A percentile compares a stretch with the other conserved stretches of the same genome.
Conservation (phyloP, 192 early-diverging fungal species). For the Phycomyces blakesleeanus region DNA sequence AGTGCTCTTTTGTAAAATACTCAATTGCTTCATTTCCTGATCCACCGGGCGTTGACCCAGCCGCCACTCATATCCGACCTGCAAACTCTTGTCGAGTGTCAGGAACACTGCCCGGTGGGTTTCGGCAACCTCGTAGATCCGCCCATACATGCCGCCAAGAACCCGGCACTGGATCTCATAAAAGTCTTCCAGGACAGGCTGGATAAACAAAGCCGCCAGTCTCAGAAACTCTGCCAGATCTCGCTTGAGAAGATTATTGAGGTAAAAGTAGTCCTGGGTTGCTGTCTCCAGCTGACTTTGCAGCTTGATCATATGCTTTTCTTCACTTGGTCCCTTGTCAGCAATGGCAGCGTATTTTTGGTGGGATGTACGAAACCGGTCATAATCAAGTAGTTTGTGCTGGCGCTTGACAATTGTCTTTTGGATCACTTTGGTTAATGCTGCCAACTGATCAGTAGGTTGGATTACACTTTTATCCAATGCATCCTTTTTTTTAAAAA, state of each 20-base stretch:
- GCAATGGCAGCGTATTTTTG: conserved; percentile 73
- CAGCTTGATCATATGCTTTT: conserved; percentile 58
- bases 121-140: conserved; percentile 45
- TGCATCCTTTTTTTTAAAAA: no score
- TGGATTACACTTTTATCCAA: conserved; percentile 74
- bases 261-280: conserved; percentile 73
- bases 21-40: neutral
- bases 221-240: conserved; percentile 75
- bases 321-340: conserved; percentile 55
- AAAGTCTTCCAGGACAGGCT: conserved; percentile 79
- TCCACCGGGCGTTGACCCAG: neutral
- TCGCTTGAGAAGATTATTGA: conserved; percentile 73
- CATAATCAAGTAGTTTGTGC: conserved; percentile 91
- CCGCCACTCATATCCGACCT: conserved; percentile 32
- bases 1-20: conserved; percentile 23
- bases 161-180: conserved; percentile 80
- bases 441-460: conserved; percentile 67
- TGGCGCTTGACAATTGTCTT: conserved; percentile 83
- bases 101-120: conserved; percentile 45
- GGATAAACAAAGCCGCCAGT: conserved; percentile 68
- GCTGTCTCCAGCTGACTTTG: conserved; percentile 74
- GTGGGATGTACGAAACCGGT: conserved; percentile 68
- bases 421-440: conserved; percentile 69
- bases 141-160: conserved; percentile 54
- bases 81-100: conserved; percentile 33